A percentile compares a stretch with the other conserved stretches of the same genome.
These are phyloP conservation scores for Mortierella sp. DNA, from an alignment of 371 early-diverging fungal genomes.

Conservation along the genomic window DNA sequence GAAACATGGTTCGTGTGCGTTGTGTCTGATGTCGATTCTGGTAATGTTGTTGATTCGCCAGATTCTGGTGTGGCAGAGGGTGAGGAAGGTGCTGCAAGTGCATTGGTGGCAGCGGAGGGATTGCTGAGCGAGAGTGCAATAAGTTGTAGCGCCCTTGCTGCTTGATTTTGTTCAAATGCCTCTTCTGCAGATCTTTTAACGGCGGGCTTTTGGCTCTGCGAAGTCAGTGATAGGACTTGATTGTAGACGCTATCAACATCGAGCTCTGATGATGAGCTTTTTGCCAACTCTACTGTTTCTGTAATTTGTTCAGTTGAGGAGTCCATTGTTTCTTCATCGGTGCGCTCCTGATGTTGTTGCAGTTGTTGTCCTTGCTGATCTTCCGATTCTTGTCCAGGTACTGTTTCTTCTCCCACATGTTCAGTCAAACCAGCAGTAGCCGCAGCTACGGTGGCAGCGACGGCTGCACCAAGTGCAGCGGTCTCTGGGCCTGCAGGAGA, in stretches of 20 bases:
- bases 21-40: slow-evolving; percentile 9
- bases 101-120: slow-evolving; percentile 6
- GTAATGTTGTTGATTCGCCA: not conserved
- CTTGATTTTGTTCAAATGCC: slow-evolving; percentile 42
- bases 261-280: slow-evolving; percentile 5
- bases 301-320: not conserved
- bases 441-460: slow-evolving; percentile 24
- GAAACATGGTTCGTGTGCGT: not conserved
- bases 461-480: slow-evolving; percentile 16
- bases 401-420: not conserved
- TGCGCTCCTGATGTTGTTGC: slow-evolving; percentile 1
- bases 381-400: not conserved
- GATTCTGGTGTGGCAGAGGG: not conserved
- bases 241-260: slow-evolving; percentile 31
- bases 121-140: slow-evolving; percentile 46
- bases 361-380: not conserved
- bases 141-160: slow-evolving; percentile 44
- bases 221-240: slow-evolving; percentile 37
- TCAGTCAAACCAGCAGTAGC: slow-evolving; percentile 1
- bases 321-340: not conserved
- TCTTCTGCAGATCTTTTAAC: slow-evolving; percentile 42
- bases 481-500: not conserved
- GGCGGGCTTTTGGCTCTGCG: slow-evolving; percentile 27
- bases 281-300: slow-evolving; percentile 3
- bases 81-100: slow-evolving; percentile 2